phyloP scores from a whole-genome alignment of 208 protist genomes.

The Trichomonas gallinae region DNA sequence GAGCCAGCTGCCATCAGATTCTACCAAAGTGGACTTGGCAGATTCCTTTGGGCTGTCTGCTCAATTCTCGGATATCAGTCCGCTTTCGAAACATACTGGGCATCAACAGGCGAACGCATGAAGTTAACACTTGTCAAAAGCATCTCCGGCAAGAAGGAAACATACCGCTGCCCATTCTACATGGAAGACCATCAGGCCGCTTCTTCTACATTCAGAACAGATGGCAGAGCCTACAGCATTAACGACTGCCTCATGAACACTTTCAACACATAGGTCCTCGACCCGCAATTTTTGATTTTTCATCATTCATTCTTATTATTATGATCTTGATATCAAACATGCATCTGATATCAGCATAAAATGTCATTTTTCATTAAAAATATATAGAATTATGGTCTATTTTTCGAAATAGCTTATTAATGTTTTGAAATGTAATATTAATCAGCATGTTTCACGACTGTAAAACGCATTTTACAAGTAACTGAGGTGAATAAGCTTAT shows the following conservation, averaged over 20 bases:
- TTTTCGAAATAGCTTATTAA: too few species aligned
- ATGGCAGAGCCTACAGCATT: neutral
- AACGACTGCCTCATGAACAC: neutral
- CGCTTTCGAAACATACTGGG: neutral
- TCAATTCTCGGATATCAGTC: neutral
- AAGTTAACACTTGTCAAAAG: neutral
- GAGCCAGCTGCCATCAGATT: neutral
- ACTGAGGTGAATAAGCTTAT: too few species aligned
- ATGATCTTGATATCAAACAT: too few species aligned
- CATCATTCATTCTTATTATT: too few species aligned
- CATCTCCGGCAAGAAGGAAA: neutral
- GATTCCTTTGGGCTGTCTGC: neutral
- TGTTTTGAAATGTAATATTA: too few species aligned
- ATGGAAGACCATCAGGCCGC: neutral
- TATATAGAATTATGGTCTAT: too few species aligned
- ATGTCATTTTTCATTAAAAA: too few species aligned
- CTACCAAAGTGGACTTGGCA: neutral
- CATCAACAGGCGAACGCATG: neutral
- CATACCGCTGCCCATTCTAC: neutral
- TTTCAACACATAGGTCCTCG: neutral
- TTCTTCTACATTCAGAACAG: neutral
- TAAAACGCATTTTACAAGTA: too few species aligned
- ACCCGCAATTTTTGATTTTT: too few species aligned
- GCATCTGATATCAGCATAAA: too few species aligned
- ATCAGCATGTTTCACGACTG: too few species aligned